These are phyloP conservation scores for Pythium angustatum DNA, from an alignment of 352 stramenopile species.

Conservation along the genomic window DNA sequence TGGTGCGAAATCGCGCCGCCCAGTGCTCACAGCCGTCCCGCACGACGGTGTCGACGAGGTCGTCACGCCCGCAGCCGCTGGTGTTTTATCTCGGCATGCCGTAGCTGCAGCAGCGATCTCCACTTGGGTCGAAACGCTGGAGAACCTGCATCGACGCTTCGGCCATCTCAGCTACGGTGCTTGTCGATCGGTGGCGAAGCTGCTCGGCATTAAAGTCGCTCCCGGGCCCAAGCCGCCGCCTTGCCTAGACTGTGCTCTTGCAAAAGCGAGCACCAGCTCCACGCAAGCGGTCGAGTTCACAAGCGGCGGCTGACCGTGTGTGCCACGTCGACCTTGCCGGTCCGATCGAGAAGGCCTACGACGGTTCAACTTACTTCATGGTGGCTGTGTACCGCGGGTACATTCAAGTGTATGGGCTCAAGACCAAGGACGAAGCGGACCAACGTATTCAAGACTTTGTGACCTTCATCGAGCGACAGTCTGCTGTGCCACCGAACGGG, in stretches of 20 bases:
- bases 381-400: not conserved
- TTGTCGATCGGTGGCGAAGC: not conserved
- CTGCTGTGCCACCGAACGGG: not conserved
- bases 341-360: not conserved
- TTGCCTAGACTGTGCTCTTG: not conserved
- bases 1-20: not conserved
- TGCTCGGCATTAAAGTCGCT: not conserved
- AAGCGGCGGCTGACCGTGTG: not conserved
- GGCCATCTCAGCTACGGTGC: slow-evolving; percentile 8
- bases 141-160: not conserved
- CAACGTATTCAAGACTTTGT: not conserved
- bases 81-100: too few species aligned
- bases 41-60: not conserved
- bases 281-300: not conserved
- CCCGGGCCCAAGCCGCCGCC: not conserved
- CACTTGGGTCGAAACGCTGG: not conserved
- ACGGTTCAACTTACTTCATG: slow-evolving; percentile 5
- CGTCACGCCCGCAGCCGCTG: not conserved
- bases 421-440: not conserved
- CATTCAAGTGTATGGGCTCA: not conserved
- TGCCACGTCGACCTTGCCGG: slow-evolving; percentile 2
- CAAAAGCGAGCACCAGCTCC: not conserved
- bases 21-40: not conserved
- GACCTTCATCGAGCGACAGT: slow-evolving; percentile 1
- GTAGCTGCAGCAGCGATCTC: not conserved